Evolutionary conservation across 2,329 filamentous ascomycete species (phyloP), one percentile per base, ranked within the genome.

Genomic region (Cladophialophora bantiana): DNA sequence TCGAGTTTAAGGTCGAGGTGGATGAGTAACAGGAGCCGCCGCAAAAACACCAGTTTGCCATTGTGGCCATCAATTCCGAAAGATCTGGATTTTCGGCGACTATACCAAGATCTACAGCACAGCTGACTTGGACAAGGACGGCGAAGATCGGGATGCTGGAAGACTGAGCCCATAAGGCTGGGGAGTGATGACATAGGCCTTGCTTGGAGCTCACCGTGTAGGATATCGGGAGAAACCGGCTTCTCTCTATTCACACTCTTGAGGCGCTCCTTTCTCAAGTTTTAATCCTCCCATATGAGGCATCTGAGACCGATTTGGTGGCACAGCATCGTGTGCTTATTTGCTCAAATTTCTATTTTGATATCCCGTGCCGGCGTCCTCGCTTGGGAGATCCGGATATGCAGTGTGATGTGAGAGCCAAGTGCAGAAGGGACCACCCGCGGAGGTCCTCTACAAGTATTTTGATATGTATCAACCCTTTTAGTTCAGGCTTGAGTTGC

Each of bases 221-320:
- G n/a, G 26, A 48, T 38, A 9, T 62, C 64, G 64, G 64, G 32
- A 56, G 59, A 64, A 67, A 42, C 55, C 66, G 66, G 66, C 7
- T 13, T 13, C 36, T 42, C 18, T 56, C 9, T 9, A 13, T 9
- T 42, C 38, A 32, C 26, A 20, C 6, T 38, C 35, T 64, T 53
- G 32, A 64, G 65, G 54, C 62, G 59, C 32, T 62, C 60, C 20
- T 35, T 34, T 42, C 7, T 5, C n/a, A 15, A 53, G 40, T 38
- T 15, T 34, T 31, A 45, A 52, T 61, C 12, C 48, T 61, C n/a
- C 59, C 34, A 7, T 20, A 61, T n/a, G 12, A 40, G 42, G 59
- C 20, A 61, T n/a, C 32, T 38, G 2, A 32, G 45, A 61, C 59
- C 45, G 48, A 61, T 52, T 53, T 31, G 59, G 34, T 61, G 15